A percentile compares a stretch with the other conserved stretches of the same genome.
These are phyloP conservation scores for Pseudonectria buxi DNA, from an alignment of 2,329 filamentous ascomycete species.

Conservation along the genomic window DNA sequence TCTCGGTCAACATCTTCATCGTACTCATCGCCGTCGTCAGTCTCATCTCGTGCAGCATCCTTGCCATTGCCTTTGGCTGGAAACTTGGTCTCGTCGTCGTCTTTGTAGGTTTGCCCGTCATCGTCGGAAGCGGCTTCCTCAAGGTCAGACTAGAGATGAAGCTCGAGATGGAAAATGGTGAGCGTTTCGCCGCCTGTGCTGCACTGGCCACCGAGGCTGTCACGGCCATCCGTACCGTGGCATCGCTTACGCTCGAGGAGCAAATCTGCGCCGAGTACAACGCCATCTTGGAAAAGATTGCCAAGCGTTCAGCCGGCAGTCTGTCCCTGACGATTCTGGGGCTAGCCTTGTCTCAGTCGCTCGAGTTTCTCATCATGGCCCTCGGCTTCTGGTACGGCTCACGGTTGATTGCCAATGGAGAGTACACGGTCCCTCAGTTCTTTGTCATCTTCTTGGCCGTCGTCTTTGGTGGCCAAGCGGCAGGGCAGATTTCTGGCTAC, in stretches of 20 bases:
- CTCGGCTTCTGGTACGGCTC: conserved; percentile 31
- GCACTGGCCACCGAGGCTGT: conserved; percentile 34
- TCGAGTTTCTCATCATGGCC: conserved; percentile 27
- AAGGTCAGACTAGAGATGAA: conserved; percentile 30
- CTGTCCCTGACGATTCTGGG: too few species aligned
- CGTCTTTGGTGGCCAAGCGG: conserved; percentile 28
- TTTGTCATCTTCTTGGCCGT: conserved; percentile 38
- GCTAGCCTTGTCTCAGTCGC: conserved; percentile 22
- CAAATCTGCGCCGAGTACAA: conserved; percentile 20
- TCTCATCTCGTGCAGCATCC: conserved; percentile 26
- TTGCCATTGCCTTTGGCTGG: conserved; percentile 38
- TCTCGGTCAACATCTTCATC: conserved; percentile 30
- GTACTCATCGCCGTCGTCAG: conserved; percentile 28
- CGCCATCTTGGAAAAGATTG: conserved; percentile 17
- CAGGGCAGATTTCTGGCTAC: conserved; percentile 30
- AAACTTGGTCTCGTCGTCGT: conserved; percentile 40
- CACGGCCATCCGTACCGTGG: conserved; percentile 30
- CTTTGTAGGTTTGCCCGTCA: conserved; percentile 28
- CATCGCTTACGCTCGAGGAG: conserved; percentile 32
- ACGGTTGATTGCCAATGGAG: conserved; percentile 17
- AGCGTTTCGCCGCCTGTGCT: conserved; percentile 24
- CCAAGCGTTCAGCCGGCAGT: too few species aligned
- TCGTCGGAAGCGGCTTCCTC: conserved; percentile 26
- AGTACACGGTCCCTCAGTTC: conserved; percentile 34
- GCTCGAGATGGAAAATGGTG: conserved; percentile 27